Evolutionary conservation across 345 rosid species (phyloP).

Genomic region (Populus alba): DNA sequence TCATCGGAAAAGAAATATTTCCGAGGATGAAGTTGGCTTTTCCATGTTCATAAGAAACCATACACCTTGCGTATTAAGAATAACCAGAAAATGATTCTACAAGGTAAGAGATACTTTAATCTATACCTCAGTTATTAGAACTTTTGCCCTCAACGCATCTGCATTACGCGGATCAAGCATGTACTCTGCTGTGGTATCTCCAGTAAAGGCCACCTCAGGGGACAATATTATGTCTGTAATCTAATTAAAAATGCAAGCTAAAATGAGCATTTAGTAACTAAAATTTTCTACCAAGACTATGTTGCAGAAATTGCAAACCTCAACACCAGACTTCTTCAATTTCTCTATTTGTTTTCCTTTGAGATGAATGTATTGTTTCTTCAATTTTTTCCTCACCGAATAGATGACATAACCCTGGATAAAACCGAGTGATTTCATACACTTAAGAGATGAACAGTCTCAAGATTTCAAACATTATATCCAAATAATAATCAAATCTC

Average conservation of each 20-base stretch:
- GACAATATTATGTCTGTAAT: conserved; percentile 79
- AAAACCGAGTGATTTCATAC: conserved; percentile 11
- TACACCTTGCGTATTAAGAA: background rate
- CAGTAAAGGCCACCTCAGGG: conserved; percentile 93
- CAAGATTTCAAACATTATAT: background rate
- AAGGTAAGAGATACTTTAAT: background rate
- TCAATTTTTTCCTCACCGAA: conserved; percentile 79
- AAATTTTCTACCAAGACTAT: background rate
- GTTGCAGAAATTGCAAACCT: conserved; percentile 43
- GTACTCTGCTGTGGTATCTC: conserved; percentile 90
- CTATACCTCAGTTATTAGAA: conserved; percentile 86
- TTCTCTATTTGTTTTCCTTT: conserved; percentile 94
- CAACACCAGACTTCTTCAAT: conserved; percentile 79
- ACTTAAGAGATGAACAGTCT: background rate
- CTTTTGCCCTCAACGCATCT: conserved; percentile 90
- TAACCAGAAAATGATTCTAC: background rate
- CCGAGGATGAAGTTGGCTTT: background rate
- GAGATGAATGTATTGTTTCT: conserved; percentile 80
- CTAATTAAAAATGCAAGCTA: conserved; percentile 35
- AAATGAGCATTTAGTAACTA: conserved; percentile 10
- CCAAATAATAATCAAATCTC: background rate
- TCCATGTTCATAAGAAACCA: background rate
- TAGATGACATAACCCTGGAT: conserved; percentile 88
- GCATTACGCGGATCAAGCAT: conserved; percentile 94
- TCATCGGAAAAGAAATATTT: background rate